These are phyloP conservation scores for Oenanthe sinensis DNA, from an alignment of 129 eudicot genomes.

Conservation along the genomic window DNA sequence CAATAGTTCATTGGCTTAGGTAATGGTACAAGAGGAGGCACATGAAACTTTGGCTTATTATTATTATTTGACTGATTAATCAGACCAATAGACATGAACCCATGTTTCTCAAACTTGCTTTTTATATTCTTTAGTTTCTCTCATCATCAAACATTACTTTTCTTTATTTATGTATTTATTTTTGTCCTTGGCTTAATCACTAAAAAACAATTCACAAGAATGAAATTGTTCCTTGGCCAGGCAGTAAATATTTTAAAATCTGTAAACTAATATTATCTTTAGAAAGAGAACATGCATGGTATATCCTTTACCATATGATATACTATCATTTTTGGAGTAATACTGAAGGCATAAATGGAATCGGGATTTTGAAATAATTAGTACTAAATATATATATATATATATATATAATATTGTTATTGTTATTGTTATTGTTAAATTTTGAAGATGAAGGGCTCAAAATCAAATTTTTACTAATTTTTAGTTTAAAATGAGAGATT, in stretches of 20 bases:
- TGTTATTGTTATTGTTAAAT: too few species aligned
- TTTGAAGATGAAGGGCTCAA: too few species aligned
- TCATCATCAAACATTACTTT: constrained; percentile 15
- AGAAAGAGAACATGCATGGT: background rate
- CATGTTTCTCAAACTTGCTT: constrained; percentile 27
- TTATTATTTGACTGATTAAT: background rate
- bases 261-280: background rate
- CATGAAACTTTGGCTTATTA: constrained; percentile 10
- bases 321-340: too few species aligned
- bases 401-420: too few species aligned
- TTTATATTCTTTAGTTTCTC: background rate
- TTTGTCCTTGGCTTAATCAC: constrained; percentile 23
- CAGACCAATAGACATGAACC: constrained; percentile 17
- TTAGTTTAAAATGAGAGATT: too few species aligned
- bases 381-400: too few species aligned
- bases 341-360: too few species aligned
- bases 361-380: too few species aligned
- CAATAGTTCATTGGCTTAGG: constrained; percentile 6
- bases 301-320: too few species aligned
- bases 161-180: constrained; percentile 18
- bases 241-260: background rate
- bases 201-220: constrained; percentile 15
- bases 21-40: constrained; percentile 6
- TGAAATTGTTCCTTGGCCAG: background rate
- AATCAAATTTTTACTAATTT: too few species aligned